A percentile compares a stretch with the other conserved stretches of the same genome.
phyloP scores from a whole-genome alignment of 2,329 filamentous ascomycete species.

The Ophiostoma tasmaniense region DNA sequence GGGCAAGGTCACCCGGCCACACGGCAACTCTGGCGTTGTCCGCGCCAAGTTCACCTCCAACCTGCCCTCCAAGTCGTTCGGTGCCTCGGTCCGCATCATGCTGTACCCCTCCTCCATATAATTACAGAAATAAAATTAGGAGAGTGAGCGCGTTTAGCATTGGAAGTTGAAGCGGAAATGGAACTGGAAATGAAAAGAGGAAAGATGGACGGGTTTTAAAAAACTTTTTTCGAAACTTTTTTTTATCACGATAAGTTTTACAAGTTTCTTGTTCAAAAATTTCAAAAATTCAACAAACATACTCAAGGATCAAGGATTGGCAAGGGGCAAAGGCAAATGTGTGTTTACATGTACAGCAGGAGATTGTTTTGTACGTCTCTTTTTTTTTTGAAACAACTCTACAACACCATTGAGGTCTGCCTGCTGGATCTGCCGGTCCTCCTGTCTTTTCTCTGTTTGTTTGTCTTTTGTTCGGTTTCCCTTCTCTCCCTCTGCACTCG shows the following conservation, averaged over 20 bases:
- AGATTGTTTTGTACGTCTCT: not conserved
- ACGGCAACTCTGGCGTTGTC: slow-evolving; percentile 92
- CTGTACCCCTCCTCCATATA: slow-evolving; percentile 98
- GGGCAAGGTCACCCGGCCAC: slow-evolving; percentile 25
- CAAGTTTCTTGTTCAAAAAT: not conserved
- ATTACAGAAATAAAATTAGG: slow-evolving; percentile 33
- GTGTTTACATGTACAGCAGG: not conserved
- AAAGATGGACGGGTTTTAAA: not conserved
- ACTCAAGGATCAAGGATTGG: not conserved
- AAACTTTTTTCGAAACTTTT: not conserved
- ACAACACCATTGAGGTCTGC: not conserved
- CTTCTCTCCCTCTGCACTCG: not conserved
- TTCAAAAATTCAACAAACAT: not conserved
- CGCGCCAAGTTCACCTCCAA: slow-evolving; percentile 95
- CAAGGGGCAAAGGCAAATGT: not conserved
- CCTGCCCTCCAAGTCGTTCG: slow-evolving; percentile 93
- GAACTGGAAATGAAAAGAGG: slow-evolving; percentile 20
- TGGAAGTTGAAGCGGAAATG: not conserved
- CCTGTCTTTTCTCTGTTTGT: not conserved
- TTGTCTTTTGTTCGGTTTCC: not conserved
- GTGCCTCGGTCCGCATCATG: slow-evolving; percentile 93
- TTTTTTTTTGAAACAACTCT: not conserved
- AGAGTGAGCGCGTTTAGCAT: not conserved
- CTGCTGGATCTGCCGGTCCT: not conserved
- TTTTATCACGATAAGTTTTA: not conserved